These are phyloP conservation scores for Ministeria vibrans DNA, from an alignment of 78 protist genomes.

Conservation along the genomic window DNA sequence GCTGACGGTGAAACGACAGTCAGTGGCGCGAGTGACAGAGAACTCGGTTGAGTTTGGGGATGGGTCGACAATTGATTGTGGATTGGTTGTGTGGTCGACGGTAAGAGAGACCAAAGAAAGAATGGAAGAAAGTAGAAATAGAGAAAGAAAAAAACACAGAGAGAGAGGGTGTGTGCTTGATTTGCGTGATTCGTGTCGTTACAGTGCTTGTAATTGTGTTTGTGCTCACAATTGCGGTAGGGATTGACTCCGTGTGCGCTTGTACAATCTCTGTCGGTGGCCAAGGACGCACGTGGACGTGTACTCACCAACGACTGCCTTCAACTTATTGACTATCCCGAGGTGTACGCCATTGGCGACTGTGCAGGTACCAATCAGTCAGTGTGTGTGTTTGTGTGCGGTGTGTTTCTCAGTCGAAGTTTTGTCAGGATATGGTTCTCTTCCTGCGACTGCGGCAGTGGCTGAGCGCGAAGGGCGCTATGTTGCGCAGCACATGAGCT, in stretches of 20 bases:
- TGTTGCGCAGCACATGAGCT: slow-evolving; percentile 18
- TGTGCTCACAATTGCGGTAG: no score
- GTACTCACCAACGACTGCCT: background rate
- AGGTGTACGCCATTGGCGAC: slow-evolving; percentile 60
- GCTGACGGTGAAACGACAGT: background rate
- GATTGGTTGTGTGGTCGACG: slow-evolving; percentile 21
- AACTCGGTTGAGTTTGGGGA: background rate
- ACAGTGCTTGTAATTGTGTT: no score
- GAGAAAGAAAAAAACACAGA: no score
- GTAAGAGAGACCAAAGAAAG: no score
- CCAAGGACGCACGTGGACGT: background rate
- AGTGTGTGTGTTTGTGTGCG: no score
- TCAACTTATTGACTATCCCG: background rate
- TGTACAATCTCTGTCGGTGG: background rate
- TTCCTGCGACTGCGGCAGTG: slow-evolving; percentile 62
- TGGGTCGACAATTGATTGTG: background rate
- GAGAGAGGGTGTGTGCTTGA: no score
- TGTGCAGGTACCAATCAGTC: slow-evolving; percentile 22
- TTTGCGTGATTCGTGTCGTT: no score
- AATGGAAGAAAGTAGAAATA: no score
- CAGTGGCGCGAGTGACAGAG: background rate
- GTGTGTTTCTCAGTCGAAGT: no score
- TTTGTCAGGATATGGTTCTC: no score
- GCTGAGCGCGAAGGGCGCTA: slow-evolving; percentile 55
- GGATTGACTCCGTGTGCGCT: slow-evolving; percentile 12